Percentiles rank a stretch among this genome's conserved stretches.
Evolutionary conservation across 768 basidiomycete species (phyloP).

Genomic region (Asterophora parasitica): DNA sequence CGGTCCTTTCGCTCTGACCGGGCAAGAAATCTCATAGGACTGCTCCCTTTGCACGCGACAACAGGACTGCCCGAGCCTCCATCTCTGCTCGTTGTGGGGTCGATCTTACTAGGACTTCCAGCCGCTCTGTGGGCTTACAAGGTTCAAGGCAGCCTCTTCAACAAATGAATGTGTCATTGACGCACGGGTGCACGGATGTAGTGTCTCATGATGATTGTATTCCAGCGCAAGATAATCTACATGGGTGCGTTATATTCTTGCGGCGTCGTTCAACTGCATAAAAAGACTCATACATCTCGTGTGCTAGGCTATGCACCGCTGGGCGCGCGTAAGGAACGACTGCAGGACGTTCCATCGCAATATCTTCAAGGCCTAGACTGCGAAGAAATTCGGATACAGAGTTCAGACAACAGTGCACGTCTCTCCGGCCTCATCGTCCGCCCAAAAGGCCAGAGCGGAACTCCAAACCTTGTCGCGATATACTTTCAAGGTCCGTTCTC

Average conservation of each 20-base stretch:
- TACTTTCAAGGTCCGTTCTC: constrained; percentile 22
- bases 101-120: no score
- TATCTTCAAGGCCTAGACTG: constrained; percentile 11
- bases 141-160: not conserved
- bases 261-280: not conserved
- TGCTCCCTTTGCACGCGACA: no score
- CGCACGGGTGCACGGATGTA: constrained; percentile 12
- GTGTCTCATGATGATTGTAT: constrained; percentile 42
- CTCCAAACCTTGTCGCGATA: constrained; percentile 11
- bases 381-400: constrained; percentile 14
- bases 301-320: constrained; percentile 33
- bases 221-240: constrained; percentile 47
- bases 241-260: constrained; percentile 26
- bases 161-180: not conserved
- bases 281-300: not conserved
- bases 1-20: no score
- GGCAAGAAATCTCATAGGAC: no score
- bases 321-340: constrained; percentile 29
- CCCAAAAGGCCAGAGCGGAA: not conserved
- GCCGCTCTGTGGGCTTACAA: not conserved
- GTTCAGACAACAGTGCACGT: not conserved
- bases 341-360: constrained; percentile 16
- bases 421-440: constrained; percentile 17
- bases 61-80: no score
- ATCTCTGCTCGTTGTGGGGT: no score